These are phyloP conservation scores for Multifurca ochricompacta DNA, from an alignment of 768 basidiomycete genomes.

Conservation along the genomic window DNA sequence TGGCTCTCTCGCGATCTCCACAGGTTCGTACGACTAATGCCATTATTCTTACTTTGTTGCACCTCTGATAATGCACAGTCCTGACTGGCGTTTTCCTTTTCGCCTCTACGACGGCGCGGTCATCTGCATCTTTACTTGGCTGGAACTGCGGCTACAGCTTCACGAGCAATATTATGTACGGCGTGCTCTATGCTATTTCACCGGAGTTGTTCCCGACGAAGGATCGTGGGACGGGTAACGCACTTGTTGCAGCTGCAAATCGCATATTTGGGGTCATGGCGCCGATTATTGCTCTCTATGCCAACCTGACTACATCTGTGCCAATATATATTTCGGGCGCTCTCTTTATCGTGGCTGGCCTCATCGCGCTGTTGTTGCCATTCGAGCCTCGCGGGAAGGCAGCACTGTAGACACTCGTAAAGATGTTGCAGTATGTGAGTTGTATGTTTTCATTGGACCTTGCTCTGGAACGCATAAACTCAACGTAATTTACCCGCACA, in stretches of 20 bases:
- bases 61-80: conserved; percentile 23
- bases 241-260: conserved; percentile 43
- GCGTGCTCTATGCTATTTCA: conserved; percentile 34
- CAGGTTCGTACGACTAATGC: conserved; percentile 25
- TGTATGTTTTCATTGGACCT: too few species aligned
- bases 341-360: conserved; percentile 42
- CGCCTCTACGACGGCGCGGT: conserved; percentile 46
- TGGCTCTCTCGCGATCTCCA: conserved; percentile 46
- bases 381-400: conserved; percentile 53
- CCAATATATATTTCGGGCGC: conserved; percentile 50
- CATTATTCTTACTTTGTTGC: conserved; percentile 18
- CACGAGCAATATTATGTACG: conserved; percentile 51
- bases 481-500: too few species aligned
- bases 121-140: conserved; percentile 43
- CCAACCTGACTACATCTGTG: conserved; percentile 39
- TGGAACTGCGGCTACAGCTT: conserved; percentile 57
- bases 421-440: neutral
- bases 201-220: conserved; percentile 50
- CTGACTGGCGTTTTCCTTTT: conserved; percentile 54
- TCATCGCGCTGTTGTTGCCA: conserved; percentile 43
- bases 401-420: conserved; percentile 29
- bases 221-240: conserved; percentile 49
- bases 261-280: conserved; percentile 56
- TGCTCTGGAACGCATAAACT: too few species aligned
- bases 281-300: conserved; percentile 43